Base-by-base conservation (phyloP, 176 grass and related monocot genomes). In the Triticum urartu region DNA sequence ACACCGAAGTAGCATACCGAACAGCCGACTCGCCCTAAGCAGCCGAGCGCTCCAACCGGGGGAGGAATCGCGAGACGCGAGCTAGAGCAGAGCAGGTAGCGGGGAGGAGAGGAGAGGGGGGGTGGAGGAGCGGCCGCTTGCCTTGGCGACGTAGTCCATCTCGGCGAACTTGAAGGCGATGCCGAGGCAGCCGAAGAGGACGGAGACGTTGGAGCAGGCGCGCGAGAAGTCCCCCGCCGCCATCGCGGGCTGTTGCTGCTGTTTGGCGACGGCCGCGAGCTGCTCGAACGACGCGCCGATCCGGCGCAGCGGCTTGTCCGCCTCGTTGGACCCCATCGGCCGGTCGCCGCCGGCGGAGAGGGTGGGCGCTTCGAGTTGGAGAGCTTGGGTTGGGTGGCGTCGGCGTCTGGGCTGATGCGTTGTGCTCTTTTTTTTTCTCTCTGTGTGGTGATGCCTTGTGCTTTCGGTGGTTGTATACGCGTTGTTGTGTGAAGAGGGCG, bases 161-260 rank as follows among this genome's bases (percentile, higher is more conserved):
- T 98, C 97, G 48, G 93, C 97, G 75, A 98, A 98, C 86, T 94
- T 95, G 93, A 98, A 98, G 75, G 92, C 93, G 88, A 98, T 88
- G 69, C 97, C 97, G 56, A 98, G 88, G 86, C 88, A 98, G 36
- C 92, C 91, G 84, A 98, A 98, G 79, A 98, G 94, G 65, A 95
- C 81, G 80, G 97, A 98, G 61, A 98, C 92, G 90, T 88, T 83
- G 76, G 93, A 93, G 77, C 92, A 98, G 33, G 96, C 96, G 76
- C 81, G 75, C 42, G 96, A 83, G 88, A 98, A 98, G 64, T 85
- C 73, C 56, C 50, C 88, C 36, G 89, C 79, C 86, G 89, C 93
- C 90, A 98, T 84, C 1, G 25, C 59, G 72, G 71, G 78, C n/a
- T 9, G 70, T 21, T 73, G 74, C 45, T 72, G 77, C 74, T 86